Base-by-base conservation (phyloP, 768 basidiomycete species). In the Pisolithus orientalis region DNA sequence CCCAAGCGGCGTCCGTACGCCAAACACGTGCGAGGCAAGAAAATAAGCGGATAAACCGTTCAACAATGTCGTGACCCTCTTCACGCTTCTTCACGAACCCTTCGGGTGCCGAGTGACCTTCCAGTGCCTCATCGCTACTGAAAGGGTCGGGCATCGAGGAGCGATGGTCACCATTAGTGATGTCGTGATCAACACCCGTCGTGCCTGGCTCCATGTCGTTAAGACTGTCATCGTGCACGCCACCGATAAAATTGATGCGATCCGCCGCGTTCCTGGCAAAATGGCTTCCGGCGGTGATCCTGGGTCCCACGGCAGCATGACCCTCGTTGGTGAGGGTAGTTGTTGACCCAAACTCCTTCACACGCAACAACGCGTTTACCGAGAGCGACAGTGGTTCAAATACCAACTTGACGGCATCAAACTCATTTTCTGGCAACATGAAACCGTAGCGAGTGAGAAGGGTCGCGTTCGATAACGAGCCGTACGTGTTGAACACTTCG, bases 401-500 rank as follows among this genome's bases (percentile, higher is more conserved):
- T 40, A 66, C 64, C 63, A 72, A 50, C 24, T 54, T 69, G 24
- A 86, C 59, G n/a, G 69, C 62, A 59, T 90, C 87, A 54, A 79
- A 73, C 45, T 84, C 85, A 63, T 90, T 90, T 24, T 74, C 80
- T 44, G 89, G 83, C n/a, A 90, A 73, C 27, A 73, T 63, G 62
- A 91, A 91, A 0, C 89, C 89, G 64, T 90, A 90, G 55, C 77
- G 80, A 14, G 71, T 73, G 47, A 90, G 70, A 13, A 91, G 75
- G 59, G 82, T 70, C 1, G 86, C 80, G 61, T 90, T 90, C 16
- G 73, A 71, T 37, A 90, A 70, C 3, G 70, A 67, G n/a, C 84
- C 83, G 61, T 91, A 92, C 0, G 85, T 85, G 65, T 92, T 92
- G 73, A 82, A 90, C 21, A 89, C 72, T 52, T 91, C 82, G 9